Conservation (phyloP, 192 early-diverging fungal genomes). For the Pilaira anomala region DNA sequence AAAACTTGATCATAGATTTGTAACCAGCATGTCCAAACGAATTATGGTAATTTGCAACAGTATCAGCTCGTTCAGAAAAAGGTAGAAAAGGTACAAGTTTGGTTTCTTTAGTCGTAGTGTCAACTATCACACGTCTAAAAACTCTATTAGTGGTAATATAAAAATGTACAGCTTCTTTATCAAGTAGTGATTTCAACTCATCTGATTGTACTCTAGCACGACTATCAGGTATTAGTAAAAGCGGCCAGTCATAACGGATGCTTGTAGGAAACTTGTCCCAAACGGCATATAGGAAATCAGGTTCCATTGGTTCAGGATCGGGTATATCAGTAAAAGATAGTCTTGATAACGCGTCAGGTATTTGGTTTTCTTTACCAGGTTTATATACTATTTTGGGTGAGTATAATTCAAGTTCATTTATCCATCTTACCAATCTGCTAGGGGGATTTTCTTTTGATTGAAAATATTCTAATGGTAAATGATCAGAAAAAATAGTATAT, state of each 20-base stretch:
- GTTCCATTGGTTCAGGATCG: neutral
- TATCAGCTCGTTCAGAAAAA: conserved; percentile 2
- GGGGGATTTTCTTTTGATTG: conserved; percentile 4
- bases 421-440: conserved; percentile 3
- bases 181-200: neutral
- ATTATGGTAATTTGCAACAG: neutral
- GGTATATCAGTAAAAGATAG: neutral
- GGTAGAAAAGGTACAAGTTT: neutral
- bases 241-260: neutral
- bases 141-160: neutral
- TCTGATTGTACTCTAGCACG: neutral
- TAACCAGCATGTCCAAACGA: neutral
- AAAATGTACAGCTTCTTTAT: neutral
- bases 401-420: conserved; percentile 9
- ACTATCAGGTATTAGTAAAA: neutral
- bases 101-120: neutral
- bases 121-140: neutral
- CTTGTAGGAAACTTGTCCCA: neutral
- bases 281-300: conserved; percentile 6
- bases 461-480: conserved; percentile 12
- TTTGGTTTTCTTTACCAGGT: conserved; percentile 10
- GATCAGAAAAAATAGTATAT: conserved; percentile 3
- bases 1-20: neutral
- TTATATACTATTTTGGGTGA: conserved; percentile 5
- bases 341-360: conserved; percentile 6